A percentile compares a stretch with the other conserved stretches of the same genome.
phyloP scores from a whole-genome alignment of 345 rosid genomes.

The Stellera chamaejasme region DNA sequence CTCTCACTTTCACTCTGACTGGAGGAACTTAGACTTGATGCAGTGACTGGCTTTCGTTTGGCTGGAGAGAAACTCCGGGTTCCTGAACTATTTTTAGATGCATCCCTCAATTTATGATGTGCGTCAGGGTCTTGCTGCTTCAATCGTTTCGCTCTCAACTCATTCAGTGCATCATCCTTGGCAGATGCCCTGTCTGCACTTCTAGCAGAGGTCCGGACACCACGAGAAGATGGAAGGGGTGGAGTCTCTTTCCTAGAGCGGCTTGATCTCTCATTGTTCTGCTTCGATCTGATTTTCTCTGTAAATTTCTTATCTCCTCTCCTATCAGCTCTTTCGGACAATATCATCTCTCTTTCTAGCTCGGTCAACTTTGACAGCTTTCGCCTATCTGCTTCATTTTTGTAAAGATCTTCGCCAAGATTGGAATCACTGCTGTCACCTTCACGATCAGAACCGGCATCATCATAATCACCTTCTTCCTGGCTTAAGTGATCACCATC shows the following conservation, averaged over 20 bases:
- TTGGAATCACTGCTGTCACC: slow-evolving; percentile 80
- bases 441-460: slow-evolving; percentile 50
- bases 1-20: slow-evolving; percentile 86
- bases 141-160: slow-evolving; percentile 79
- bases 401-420: slow-evolving; percentile 86
- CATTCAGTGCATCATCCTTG: slow-evolving; percentile 84
- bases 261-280: slow-evolving; percentile 59
- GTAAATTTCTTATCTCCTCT: slow-evolving; percentile 83
- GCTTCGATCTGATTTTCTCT: slow-evolving; percentile 70
- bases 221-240: slow-evolving; percentile 51
- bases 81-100: slow-evolving; percentile 57
- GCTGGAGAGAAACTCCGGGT: slow-evolving; percentile 52
- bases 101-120: slow-evolving; percentile 71
- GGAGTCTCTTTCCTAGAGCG: slow-evolving; percentile 58
- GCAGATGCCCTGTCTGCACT: slow-evolving; percentile 95
- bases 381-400: slow-evolving; percentile 73
- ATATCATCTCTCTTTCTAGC: slow-evolving; percentile 87
- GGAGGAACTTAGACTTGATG: slow-evolving; percentile 70
- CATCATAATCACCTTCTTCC: slow-evolving; percentile 57
- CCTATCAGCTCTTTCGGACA: slow-evolving; percentile 83
- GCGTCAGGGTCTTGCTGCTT: slow-evolving; percentile 95
- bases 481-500: slow-evolving; percentile 68
- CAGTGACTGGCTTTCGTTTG: slow-evolving; percentile 50
- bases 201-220: slow-evolving; percentile 78
- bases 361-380: slow-evolving; percentile 76